Evolutionary conservation across 306 rosid species (phyloP), one percentile per base, ranked within the genome.

Genomic region (Cyclanthera cordifolia): DNA sequence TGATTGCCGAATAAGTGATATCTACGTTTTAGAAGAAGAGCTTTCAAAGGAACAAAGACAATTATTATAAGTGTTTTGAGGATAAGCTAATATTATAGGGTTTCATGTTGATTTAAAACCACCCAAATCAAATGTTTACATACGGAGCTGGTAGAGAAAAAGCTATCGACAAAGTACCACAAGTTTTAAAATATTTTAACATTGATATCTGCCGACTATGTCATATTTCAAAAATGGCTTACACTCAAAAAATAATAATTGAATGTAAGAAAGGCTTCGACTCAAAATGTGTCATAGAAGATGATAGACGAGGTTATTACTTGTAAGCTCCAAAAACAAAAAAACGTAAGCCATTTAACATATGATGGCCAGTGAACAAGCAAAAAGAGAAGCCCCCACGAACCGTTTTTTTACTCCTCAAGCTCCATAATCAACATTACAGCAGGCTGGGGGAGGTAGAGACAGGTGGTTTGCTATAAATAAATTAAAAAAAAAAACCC

Each of bases 41-140:
- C 15, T 41, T 54, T 27, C 43, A 69, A 67, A 69, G 47, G 16
- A 66, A 49, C 20, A 64, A 63, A 63, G 52, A 63, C 47, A 41
- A 21, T 39, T 41, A 21, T 21, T 12, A 43, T 10, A 60, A 60
- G 67, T 9, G 28, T 37, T 34, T 60, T n/a, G 67, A 17, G 45
- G 28, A 17, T 8, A 37, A 34, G 67, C 67, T 60, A 34, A 32
- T 37, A 60, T 9, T 34, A 17, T 7, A 58, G 8, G 46, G 32
- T 30, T 58, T 58, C 66, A 30, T 58, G 32, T n/a, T 58, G 66
- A 55, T 55, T 55, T 25, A 19, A 3, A 55, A 24, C 4, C 67
- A 59, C n/a, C 21, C 23, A 59, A 59, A 58, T 32, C 24, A 16
- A 58, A 32, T 59, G 15, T 16, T 59, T 24, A 21, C 46, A 32